phyloP scores from a whole-genome alignment of 805 yeast species.

The Yamadazyma ubonensis region DNA sequence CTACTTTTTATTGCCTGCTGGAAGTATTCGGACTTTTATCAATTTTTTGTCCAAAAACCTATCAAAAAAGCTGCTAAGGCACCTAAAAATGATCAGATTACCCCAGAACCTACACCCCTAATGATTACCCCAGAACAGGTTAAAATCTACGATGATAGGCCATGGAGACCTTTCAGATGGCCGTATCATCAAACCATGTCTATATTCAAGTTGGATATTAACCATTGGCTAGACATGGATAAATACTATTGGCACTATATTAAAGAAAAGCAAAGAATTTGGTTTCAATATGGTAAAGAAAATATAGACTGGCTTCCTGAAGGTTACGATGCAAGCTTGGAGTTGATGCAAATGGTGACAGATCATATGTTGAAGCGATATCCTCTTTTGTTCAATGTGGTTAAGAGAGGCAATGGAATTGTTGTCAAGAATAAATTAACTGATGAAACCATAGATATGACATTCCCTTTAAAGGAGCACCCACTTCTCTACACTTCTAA shows the following conservation, averaged over 20 bases:
- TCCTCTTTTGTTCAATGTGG: constrained; percentile 57
- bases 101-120: constrained; percentile 44
- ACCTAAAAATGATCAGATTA: constrained; percentile 11
- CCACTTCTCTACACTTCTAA: constrained; percentile 63
- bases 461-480: constrained; percentile 58
- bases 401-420: constrained; percentile 32
- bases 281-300: constrained; percentile 56
- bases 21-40: constrained; percentile 12
- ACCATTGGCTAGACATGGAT: constrained; percentile 81
- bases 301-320: constrained; percentile 69
- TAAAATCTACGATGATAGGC: constrained; percentile 64
- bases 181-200: constrained; percentile 82
- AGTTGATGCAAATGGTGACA: constrained; percentile 61
- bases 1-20: too few relatives aligned
- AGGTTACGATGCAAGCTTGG: constrained; percentile 57
- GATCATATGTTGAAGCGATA: constrained; percentile 61
- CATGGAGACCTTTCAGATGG: constrained; percentile 81
- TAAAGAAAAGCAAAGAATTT: constrained; percentile 59
- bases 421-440: constrained; percentile 62
- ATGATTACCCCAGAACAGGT: constrained; percentile 68
- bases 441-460: constrained; percentile 59
- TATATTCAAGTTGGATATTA: constrained; percentile 65
- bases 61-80: constrained; percentile 13
- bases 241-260: constrained; percentile 68
- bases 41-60: constrained; percentile 16